Conservation (phyloP, 2,329 filamentous ascomycete species). For the Mycosphaerella sp. region DNA sequence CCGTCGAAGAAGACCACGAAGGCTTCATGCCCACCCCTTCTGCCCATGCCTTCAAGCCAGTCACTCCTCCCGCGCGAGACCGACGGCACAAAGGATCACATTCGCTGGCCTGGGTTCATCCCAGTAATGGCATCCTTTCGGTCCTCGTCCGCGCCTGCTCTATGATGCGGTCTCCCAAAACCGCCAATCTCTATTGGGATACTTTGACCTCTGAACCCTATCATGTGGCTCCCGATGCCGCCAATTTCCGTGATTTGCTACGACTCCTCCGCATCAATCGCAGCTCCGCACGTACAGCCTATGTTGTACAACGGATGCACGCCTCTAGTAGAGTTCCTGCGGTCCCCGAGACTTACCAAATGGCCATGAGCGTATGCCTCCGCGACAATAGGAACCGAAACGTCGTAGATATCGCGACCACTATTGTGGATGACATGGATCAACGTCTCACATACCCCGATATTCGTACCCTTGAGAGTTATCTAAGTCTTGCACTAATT, state of each 20-base stretch:
- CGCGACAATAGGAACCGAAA: constrained; percentile 72
- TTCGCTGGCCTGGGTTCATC: constrained; percentile 39
- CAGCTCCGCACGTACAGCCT: constrained; percentile 56
- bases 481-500: constrained; percentile 52
- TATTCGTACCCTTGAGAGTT: constrained; percentile 47
- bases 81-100: constrained; percentile 7
- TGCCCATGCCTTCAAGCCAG: constrained; percentile 27
- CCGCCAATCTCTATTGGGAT: constrained; percentile 74
- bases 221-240: constrained; percentile 62
- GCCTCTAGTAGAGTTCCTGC: constrained; percentile 28
- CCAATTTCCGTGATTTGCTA: constrained; percentile 65
- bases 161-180: constrained; percentile 53
- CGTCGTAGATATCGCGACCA: constrained; percentile 58
- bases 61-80: constrained; percentile 17
- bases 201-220: constrained; percentile 55
- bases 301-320: constrained; percentile 47
- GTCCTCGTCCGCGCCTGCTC: constrained; percentile 61
- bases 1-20: constrained; percentile 14
- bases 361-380: constrained; percentile 67
- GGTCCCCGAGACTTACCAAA: constrained; percentile 54
- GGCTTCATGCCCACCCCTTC: constrained; percentile 27
- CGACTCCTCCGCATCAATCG: constrained; percentile 60
- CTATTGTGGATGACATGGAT: constrained; percentile 61
- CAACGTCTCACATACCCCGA: constrained; percentile 45
- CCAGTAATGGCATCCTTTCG: constrained; percentile 57